phyloP scores from a whole-genome alignment of 371 early-diverging fungal genomes.

The Mucor ambiguus region DNA sequence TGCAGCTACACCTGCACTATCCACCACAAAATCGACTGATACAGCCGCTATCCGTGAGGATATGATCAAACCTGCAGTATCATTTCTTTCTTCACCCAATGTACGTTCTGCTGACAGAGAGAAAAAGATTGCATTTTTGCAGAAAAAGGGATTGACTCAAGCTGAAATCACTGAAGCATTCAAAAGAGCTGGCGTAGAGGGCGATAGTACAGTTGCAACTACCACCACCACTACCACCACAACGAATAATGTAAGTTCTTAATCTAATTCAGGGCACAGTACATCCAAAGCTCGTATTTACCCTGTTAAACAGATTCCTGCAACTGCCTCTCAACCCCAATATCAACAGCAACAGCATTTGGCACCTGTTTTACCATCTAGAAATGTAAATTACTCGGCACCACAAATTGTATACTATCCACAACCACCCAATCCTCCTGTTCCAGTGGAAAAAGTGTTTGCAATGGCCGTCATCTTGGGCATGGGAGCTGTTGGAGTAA shows the following conservation, averaged over 20 bases:
- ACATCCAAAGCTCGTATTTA: neutral
- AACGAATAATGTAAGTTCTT: neutral
- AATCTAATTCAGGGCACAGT: neutral
- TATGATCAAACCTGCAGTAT: slow-evolving; percentile 57
- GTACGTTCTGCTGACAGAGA: slow-evolving; percentile 57
- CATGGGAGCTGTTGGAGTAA: slow-evolving; percentile 42
- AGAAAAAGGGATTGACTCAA: slow-evolving; percentile 61
- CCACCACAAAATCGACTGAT: neutral
- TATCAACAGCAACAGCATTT: slow-evolving; percentile 5
- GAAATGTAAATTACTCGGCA: slow-evolving; percentile 15
- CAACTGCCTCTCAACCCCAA: neutral
- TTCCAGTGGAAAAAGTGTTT: slow-evolving; percentile 40
- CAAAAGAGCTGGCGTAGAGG: slow-evolving; percentile 32
- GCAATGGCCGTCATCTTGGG: slow-evolving; percentile 43
- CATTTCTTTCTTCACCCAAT: slow-evolving; percentile 61
- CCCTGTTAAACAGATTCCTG: neutral
- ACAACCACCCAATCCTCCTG: slow-evolving; percentile 31
- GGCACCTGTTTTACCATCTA: slow-evolving; percentile 21
- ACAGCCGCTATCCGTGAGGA: slow-evolving; percentile 44
- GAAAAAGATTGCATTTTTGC: slow-evolving; percentile 65
- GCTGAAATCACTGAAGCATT: slow-evolving; percentile 65
- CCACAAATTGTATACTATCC: slow-evolving; percentile 41
- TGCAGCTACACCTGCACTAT: neutral
- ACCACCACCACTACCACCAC: neutral
- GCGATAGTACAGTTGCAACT: neutral